phyloP scores from a whole-genome alignment of 176 grass and related monocot genomes.

The Tuctoria greenei region DNA sequence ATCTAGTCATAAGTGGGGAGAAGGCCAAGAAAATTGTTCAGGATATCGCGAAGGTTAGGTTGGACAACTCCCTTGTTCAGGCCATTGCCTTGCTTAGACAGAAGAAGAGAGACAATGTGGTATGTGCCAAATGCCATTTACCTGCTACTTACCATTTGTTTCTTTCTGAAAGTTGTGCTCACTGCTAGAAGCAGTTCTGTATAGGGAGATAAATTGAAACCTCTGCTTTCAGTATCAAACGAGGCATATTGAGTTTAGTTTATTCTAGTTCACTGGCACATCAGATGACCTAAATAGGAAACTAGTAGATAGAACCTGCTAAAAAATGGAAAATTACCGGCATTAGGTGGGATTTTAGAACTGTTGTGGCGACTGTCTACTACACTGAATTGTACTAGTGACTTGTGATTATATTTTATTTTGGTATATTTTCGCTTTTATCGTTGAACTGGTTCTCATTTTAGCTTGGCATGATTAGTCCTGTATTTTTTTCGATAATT shows the following conservation, averaged over 20 bases:
- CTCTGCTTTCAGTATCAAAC: background rate
- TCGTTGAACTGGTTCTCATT: background rate
- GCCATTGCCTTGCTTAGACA: constrained; percentile 77
- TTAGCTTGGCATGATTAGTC: background rate
- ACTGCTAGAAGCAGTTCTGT: background rate
- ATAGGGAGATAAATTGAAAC: background rate
- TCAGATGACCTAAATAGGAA: background rate
- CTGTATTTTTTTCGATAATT: too few species aligned
- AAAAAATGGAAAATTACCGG: background rate
- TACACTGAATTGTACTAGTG: background rate
- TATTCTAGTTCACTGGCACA: background rate
- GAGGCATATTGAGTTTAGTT: background rate
- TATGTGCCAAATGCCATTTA: constrained; percentile 31
- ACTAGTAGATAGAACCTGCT: background rate
- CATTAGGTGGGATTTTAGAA: background rate
- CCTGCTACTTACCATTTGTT: background rate
- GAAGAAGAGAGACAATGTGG: constrained; percentile 79
- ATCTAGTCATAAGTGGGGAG: constrained; percentile 78
- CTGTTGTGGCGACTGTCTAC: background rate
- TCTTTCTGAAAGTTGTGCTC: background rate
- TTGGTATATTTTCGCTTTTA: background rate
- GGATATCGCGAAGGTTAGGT: constrained; percentile 70
- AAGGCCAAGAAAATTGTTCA: constrained; percentile 73
- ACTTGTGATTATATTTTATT: background rate
- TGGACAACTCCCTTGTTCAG: constrained; percentile 78